Conservation (phyloP, 352 stramenopile genomes). For the Pythium aphanidermatum region DNA sequence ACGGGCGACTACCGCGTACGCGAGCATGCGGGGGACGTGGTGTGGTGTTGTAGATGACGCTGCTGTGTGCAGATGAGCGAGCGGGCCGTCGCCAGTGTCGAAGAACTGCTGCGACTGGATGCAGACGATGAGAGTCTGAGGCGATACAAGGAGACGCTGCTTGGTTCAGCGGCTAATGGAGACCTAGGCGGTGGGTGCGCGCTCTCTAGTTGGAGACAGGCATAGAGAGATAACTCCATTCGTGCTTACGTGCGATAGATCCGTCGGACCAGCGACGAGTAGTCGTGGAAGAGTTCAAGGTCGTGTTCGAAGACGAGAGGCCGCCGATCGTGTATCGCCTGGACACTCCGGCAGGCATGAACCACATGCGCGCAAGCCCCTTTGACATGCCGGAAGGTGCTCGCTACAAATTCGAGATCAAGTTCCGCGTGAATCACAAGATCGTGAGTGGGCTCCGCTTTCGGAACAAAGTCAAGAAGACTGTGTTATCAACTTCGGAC, state of each 20-base stretch:
- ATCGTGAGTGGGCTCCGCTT: constrained; percentile 86
- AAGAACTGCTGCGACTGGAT: constrained; percentile 71
- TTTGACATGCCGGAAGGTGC: constrained; percentile 70
- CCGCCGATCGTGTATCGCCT: constrained; percentile 67
- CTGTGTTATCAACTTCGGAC: constrained; percentile 61
- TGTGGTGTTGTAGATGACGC: too few relatives aligned
- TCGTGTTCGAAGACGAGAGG: constrained; percentile 72
- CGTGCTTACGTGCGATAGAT: constrained; percentile 29
- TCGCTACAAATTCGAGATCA: constrained; percentile 81
- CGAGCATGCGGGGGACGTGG: neutral
- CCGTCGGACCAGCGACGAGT: constrained; percentile 54
- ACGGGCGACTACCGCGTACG: constrained; percentile 48
- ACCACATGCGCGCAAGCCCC: constrained; percentile 64
- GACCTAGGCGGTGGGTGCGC: constrained; percentile 61
- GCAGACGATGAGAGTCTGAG: constrained; percentile 76
- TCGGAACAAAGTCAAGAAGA: constrained; percentile 84
- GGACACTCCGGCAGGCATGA: constrained; percentile 57
- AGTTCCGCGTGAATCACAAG: constrained; percentile 77
- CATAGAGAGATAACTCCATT: too few relatives aligned
- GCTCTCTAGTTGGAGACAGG: too few relatives aligned
- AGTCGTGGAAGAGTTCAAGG: constrained; percentile 82
- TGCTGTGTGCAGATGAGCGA: constrained; percentile 59
- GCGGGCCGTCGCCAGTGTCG: constrained; percentile 49
- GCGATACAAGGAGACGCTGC: constrained; percentile 82
- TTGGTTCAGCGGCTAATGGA: constrained; percentile 68